phyloP scores from a whole-genome alignment of 805 yeast genomes.

The Candida tibetensis region DNA sequence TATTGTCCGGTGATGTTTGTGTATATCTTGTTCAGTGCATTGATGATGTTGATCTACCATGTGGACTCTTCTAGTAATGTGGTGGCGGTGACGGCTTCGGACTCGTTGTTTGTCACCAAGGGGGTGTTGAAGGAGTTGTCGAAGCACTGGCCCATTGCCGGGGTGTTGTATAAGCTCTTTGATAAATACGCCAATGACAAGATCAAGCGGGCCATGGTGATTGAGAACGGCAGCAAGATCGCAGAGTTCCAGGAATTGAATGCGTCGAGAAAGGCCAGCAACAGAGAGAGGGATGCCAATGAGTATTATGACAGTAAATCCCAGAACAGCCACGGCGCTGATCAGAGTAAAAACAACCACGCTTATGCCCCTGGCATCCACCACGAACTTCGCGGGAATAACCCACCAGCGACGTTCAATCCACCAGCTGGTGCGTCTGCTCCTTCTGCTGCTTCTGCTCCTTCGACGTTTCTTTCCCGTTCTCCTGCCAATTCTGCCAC shows the following conservation, averaged over 20 bases:
- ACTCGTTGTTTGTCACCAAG: constrained; percentile 36
- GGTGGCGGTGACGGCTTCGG: constrained; percentile 42
- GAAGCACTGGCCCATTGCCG: constrained; percentile 39
- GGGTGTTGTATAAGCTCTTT: constrained; percentile 33
- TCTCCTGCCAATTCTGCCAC: constrained; percentile 18
- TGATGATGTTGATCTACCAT: constrained; percentile 71
- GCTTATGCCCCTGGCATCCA: background rate
- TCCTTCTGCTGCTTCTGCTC: background rate
- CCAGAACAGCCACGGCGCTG: background rate
- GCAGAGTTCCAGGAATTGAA: constrained; percentile 37
- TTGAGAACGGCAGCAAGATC: constrained; percentile 35
- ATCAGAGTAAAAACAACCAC: constrained; percentile 3
- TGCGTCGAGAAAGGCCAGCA: constrained; percentile 24
- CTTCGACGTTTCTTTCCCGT: constrained; percentile 7
- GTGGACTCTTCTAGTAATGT: constrained; percentile 43
- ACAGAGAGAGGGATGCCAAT: constrained; percentile 15
- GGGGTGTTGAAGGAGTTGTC: constrained; percentile 38
- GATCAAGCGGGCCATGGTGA: constrained; percentile 38
- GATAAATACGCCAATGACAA: constrained; percentile 44
- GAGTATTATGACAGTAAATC: too few species aligned
- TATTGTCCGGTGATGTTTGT: constrained; percentile 59
- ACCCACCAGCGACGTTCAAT: background rate
- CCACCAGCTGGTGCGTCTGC: background rate
- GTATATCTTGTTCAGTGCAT: constrained; percentile 59
- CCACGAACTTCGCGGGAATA: background rate